These are phyloP conservation scores for Alternaria alternata DNA, from an alignment of 2,329 filamentous ascomycete species.

Conservation along the genomic window DNA sequence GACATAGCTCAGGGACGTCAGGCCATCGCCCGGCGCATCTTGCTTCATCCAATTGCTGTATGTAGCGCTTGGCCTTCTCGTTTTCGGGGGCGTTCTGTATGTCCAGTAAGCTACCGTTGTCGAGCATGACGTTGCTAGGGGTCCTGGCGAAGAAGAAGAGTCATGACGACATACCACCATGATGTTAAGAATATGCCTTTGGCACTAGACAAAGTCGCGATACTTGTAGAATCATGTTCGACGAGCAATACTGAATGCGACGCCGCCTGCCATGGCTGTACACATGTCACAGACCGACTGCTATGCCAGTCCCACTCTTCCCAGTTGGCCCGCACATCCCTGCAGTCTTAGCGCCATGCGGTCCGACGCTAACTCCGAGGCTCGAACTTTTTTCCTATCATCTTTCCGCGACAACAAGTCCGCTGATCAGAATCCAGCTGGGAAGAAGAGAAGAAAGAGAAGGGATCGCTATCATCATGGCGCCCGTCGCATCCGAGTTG, in stretches of 20 bases:
- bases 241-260: slow-evolving; percentile 32
- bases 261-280: slow-evolving; percentile 30
- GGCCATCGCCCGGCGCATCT: slow-evolving; percentile 90
- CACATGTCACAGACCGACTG: slow-evolving; percentile 31
- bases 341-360: slow-evolving; percentile 31
- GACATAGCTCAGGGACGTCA: slow-evolving; percentile 83
- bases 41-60: slow-evolving; percentile 82
- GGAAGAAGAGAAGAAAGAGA: not conserved
- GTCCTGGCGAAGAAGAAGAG: not conserved
- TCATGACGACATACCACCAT: slow-evolving; percentile 47
- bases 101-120: slow-evolving; percentile 36
- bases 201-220: slow-evolving; percentile 32
- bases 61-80: slow-evolving; percentile 83
- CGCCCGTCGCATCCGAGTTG: slow-evolving; percentile 36
- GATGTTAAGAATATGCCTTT: slow-evolving; percentile 40
- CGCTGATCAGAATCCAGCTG: not conserved
- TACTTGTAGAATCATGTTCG: slow-evolving; percentile 42
- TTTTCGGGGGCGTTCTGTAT: slow-evolving; percentile 60
- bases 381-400: slow-evolving; percentile 34
- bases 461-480: slow-evolving; percentile 24
- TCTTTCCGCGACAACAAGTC: slow-evolving; percentile 7
- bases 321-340: slow-evolving; percentile 30
- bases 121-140: slow-evolving; percentile 43
- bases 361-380: slow-evolving; percentile 29
- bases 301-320: slow-evolving; percentile 22